phyloP scores from a whole-genome alignment of 352 stramenopile genomes.

The Phytophthora capsici region DNA sequence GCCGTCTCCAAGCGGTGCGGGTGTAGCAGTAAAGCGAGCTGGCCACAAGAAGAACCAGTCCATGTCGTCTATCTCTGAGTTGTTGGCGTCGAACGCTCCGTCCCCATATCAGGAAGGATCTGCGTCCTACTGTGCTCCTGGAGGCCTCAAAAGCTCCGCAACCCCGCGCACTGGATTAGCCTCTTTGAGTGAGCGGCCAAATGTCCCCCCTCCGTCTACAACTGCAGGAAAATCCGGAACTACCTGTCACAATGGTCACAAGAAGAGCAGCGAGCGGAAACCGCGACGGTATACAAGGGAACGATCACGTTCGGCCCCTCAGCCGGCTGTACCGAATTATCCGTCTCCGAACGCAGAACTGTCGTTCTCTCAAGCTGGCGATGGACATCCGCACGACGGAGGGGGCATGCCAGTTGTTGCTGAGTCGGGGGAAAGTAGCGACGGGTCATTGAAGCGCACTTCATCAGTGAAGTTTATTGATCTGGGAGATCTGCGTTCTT shows the following conservation, averaged over 20 bases:
- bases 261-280: constrained; percentile 39
- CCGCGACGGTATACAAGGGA: constrained; percentile 47
- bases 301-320: constrained; percentile 65
- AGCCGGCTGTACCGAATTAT: constrained; percentile 36
- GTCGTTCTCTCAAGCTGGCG: constrained; percentile 21
- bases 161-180: constrained; percentile 76
- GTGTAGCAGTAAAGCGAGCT: constrained; percentile 60
- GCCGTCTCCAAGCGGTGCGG: constrained; percentile 31
- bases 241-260: constrained; percentile 10
- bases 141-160: constrained; percentile 51
- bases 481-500: constrained; percentile 59
- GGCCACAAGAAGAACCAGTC: constrained; percentile 91
- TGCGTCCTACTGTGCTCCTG: constrained; percentile 37
- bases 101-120: constrained; percentile 74
- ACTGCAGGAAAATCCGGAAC: constrained; percentile 19
- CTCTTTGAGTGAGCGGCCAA: constrained; percentile 69
- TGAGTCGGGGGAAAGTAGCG: constrained; percentile 25
- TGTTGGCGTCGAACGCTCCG: constrained; percentile 59
- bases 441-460: constrained; percentile 35
- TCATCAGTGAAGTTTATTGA: constrained; percentile 63
- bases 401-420: constrained; percentile 28
- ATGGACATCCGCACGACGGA: constrained; percentile 19
- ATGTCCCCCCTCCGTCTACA: constrained; percentile 26
- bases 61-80: constrained; percentile 89
- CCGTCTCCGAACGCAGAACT: constrained; percentile 16